A percentile compares a stretch with the other conserved stretches of the same genome.
Evolutionary conservation across 2,329 filamentous ascomycete genomes (phyloP).

Genomic region (Colletotrichum cereale): DNA sequence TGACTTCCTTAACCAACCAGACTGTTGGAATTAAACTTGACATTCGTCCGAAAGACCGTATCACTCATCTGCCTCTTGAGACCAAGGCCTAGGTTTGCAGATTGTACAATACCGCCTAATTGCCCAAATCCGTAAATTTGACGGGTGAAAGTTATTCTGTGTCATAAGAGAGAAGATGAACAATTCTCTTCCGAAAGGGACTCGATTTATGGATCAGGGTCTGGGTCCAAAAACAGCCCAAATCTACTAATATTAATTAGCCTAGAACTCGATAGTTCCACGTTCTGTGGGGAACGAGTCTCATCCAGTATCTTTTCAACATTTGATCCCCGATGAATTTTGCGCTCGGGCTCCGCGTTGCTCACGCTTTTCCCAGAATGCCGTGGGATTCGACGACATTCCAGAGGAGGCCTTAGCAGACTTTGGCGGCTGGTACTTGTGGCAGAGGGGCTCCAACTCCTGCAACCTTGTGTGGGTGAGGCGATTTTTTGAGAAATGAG

Average conservation of each 20-base stretch:
- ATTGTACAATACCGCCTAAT: too few species aligned
- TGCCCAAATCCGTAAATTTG: background rate
- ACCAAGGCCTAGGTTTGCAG: too few species aligned
- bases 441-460: conserved; percentile 43
- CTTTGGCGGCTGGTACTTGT: conserved; percentile 31
- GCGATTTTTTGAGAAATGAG: conserved; percentile 46
- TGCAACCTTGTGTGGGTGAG: conserved; percentile 41
- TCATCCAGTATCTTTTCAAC: conserved; percentile 48
- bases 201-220: background rate
- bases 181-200: background rate
- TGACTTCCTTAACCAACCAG: background rate
- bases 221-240: conserved; percentile 3
- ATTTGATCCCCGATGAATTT: background rate
- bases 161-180: background rate
- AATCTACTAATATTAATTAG: conserved; percentile 21
- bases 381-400: conserved; percentile 40
- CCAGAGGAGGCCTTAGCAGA: conserved; percentile 41
- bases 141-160: too few species aligned
- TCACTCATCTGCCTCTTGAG: too few species aligned
- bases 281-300: conserved; percentile 12
- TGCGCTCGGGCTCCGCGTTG: rapidly evolving
- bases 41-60: too few species aligned
- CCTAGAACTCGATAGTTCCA: background rate
- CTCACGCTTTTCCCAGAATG: conserved; percentile 27
- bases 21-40: background rate